These are phyloP conservation scores for Pythium apleroticum DNA, from an alignment of 352 stramenopile genomes.

Conservation along the genomic window DNA sequence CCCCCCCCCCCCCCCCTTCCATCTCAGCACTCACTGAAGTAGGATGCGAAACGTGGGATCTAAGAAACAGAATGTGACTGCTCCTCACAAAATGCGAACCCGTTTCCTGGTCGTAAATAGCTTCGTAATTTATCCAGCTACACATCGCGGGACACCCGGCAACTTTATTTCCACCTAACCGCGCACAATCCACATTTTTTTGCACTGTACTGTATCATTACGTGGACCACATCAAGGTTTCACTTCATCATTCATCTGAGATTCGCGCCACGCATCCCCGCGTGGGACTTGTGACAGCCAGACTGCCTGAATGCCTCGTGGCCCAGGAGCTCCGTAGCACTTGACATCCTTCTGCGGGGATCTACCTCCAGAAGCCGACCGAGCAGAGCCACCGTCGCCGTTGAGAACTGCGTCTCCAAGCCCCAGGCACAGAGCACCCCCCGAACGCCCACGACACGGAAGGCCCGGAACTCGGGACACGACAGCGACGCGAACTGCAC, in stretches of 20 bases:
- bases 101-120: background rate
- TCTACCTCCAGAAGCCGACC: conserved; percentile 34
- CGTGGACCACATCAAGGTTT: no score
- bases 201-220: no score
- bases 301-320: background rate
- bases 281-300: no score
- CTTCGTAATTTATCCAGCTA: background rate
- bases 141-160: background rate
- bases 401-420: conserved; percentile 31
- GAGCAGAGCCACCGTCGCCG: conserved; percentile 30
- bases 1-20: no score
- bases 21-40: no score
- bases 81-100: no score
- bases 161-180: background rate
- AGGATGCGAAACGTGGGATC: no score
- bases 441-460: conserved; percentile 34
- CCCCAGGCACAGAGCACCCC: conserved; percentile 53
- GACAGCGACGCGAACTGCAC: conserved; percentile 34
- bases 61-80: no score
- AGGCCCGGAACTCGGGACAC: conserved; percentile 32
- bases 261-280: no score
- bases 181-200: background rate
- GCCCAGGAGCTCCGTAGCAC: conserved; percentile 29
- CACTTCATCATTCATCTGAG: no score
- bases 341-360: conserved; percentile 28